Base-by-base conservation (phyloP, 331 rosid species). In the Malus hybrid region DNA sequence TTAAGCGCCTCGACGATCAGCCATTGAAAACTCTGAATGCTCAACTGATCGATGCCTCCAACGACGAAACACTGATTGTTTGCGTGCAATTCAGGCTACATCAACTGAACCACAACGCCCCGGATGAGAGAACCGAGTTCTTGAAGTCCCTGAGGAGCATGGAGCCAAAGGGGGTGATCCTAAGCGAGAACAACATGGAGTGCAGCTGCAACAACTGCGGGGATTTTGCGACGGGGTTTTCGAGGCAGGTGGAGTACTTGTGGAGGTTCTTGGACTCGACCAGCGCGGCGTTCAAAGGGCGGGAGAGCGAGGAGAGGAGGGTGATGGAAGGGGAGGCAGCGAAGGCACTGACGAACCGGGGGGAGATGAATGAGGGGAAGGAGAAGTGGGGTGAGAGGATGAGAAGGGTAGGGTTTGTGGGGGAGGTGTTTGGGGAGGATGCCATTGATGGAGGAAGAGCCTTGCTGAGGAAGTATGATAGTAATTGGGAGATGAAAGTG, bases 271-370 rank as follows among this genome's bases (percentile, higher is more conserved):
- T 93, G 73, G 98, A 93, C 63, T 91, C 98, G 11, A 93, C 90
- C 0, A 91, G 97, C 83, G 54, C 80, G 0, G 95, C 97, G 0
- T 93, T 91, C 87, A 91, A 91, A 80, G 90, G 93, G 1, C 80
- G 91, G 2, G 98, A 91, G 78, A 88, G 90, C 13, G 90, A 88
- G 1, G 96, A 91, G 63, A 87, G 98, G 81, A 87, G 87, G 24
- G 65, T 93, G 87, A 91, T 93, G 95, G 98, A 93, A 80, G 96
- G 93, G 5, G 97, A 93, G 83, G 97, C 97, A 1, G 94, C 98
- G 4, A 91, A 84, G 75, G 94, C 84, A 9, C 57, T 93, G 90
- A 86, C 81, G 6, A 87, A 84, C 78, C 68, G 60, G 33, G 69
- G 89, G 0, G 95, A 87, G 85, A 91, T 88, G 97, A 90, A 91